Evolutionary conservation across 179 eudicot genomes (phyloP), one percentile per base, ranked within the genome.

Genomic region (Beta lomatogona): DNA sequence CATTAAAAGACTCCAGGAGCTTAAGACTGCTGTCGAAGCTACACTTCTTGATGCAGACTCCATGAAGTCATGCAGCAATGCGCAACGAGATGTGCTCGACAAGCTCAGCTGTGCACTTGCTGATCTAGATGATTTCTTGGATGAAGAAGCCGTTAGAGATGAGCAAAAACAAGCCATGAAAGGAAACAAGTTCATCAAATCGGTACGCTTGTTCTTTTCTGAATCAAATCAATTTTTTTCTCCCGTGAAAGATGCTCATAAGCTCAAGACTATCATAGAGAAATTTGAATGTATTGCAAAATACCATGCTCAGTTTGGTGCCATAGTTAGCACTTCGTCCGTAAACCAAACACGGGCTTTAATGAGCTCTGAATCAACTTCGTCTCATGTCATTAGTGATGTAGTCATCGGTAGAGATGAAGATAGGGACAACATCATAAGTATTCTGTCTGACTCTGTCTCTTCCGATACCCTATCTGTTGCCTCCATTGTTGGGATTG

Each of bases 31-130:
- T 3, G 16, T 76, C 48, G 77, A 76, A 82, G 79, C 76, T 57
- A 55, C 61, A 2, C 80, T 82, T 48, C 64, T 70, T 16, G 80
- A 82, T 77, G 77, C 84, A 4, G 45, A 59, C n/a, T 14, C 72
- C 28, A 1, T 45, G 11, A 46, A 36, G 1, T 19, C 58, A 16
- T 75, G 59, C 60, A 82, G 41, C 53, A 28, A 70, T 60, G 22
- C 77, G 12, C 76, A 70, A 61, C 71, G 48, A 57, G 36, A 28
- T 2, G 71, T 61, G 50, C 61, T 82, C 8, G 64, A 77, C 54
- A 71, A 82, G 74, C 72, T 76, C 31, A 36, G 64, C 3, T 6
- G n/a, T 28, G 31, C 15, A n/a, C 72, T 82, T 0, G 64, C 25
- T 16, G 46, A 70, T 10, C 0, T 69, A 25, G 45, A 8, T 54